These are phyloP conservation scores for Rhodotorula sp. DNA, from an alignment of 1,284 basidiomycete genomes.

Conservation along the genomic window DNA sequence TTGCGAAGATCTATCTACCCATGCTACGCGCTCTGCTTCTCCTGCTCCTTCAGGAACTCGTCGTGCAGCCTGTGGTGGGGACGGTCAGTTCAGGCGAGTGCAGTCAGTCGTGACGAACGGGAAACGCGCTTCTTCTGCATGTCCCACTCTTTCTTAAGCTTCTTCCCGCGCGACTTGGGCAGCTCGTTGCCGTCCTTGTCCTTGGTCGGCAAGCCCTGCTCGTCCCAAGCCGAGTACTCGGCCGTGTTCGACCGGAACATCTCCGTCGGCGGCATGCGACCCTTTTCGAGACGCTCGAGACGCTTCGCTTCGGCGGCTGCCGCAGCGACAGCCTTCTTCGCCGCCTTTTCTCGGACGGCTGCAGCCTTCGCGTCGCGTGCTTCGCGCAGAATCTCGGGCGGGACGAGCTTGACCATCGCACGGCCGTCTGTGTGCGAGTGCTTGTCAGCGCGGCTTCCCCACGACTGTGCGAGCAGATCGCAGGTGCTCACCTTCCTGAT, in stretches of 20 bases:
- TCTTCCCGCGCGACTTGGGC: constrained; percentile 79
- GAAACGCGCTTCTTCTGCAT: constrained; percentile 62
- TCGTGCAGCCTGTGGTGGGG: constrained; percentile 27
- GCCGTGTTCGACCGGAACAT: constrained; percentile 64
- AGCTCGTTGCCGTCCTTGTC: constrained; percentile 81
- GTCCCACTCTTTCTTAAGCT: constrained; percentile 71
- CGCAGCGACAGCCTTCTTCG: constrained; percentile 71
- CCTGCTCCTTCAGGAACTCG: constrained; percentile 34
- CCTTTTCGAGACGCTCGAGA: constrained; percentile 79
- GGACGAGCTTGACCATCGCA: constrained; percentile 88
- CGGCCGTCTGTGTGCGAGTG: constrained; percentile 65
- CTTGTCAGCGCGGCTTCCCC: background rate
- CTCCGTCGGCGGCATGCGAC: constrained; percentile 67
- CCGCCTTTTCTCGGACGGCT: constrained; percentile 68
- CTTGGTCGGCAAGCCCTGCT: constrained; percentile 77
- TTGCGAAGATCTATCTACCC: too few relatives aligned
- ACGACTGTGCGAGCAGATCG: background rate
- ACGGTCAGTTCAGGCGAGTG: background rate
- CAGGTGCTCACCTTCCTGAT: constrained; percentile 73
- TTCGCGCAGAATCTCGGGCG: constrained; percentile 75
- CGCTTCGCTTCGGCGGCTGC: constrained; percentile 70
- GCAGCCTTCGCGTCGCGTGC: constrained; percentile 84
- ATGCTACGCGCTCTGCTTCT: constrained; percentile 3
- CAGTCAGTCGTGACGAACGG: background rate
- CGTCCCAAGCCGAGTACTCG: constrained; percentile 75